Evolutionary conservation across 2,329 filamentous ascomycete genomes (phyloP).

Genomic region (Pochonia chlamydosporia): DNA sequence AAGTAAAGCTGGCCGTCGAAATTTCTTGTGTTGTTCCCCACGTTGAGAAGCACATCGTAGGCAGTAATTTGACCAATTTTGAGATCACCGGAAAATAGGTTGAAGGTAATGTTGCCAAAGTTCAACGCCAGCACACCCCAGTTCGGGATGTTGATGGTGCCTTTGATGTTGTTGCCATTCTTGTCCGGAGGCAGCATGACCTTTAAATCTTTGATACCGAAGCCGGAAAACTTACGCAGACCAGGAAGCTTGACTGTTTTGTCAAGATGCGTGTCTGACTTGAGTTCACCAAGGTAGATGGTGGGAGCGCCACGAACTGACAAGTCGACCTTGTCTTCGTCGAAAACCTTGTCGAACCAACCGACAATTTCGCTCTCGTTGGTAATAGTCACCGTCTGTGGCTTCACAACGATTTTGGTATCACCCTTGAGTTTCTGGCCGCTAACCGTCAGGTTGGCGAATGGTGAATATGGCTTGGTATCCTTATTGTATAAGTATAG

Average conservation of each 20-base stretch:
- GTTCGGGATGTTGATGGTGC: slow-evolving; percentile 39
- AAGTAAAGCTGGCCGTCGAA: slow-evolving; percentile 37
- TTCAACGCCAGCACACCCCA: slow-evolving; percentile 35
- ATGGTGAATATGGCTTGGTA: slow-evolving; percentile 15
- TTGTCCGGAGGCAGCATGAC: slow-evolving; percentile 31
- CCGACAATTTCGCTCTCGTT: slow-evolving; percentile 32
- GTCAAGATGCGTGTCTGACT: slow-evolving; percentile 29
- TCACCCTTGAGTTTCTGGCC: slow-evolving; percentile 25
- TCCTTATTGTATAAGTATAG: slow-evolving; percentile 36
- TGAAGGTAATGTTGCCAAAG: slow-evolving; percentile 40
- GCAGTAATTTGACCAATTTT: slow-evolving; percentile 32
- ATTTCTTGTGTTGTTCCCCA: slow-evolving; percentile 34
- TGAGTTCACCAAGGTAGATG: slow-evolving; percentile 33
- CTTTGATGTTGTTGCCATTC: slow-evolving; percentile 36
- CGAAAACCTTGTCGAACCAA: slow-evolving; percentile 35
- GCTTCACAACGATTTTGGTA: slow-evolving; percentile 27
- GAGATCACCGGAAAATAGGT: slow-evolving; percentile 33
- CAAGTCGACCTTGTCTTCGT: slow-evolving; percentile 27
- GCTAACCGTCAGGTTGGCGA: slow-evolving; percentile 12
- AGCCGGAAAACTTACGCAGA: slow-evolving; percentile 33
- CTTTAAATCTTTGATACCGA: slow-evolving; percentile 30
- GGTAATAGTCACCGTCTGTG: slow-evolving; percentile 28
- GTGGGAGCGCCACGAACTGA: slow-evolving; percentile 30
- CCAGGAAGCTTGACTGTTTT: slow-evolving; percentile 35
- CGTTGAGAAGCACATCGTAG: slow-evolving; percentile 32